Conservation (phyloP, 257 asterid species). For the Nicotiana noctiflora region DNA sequence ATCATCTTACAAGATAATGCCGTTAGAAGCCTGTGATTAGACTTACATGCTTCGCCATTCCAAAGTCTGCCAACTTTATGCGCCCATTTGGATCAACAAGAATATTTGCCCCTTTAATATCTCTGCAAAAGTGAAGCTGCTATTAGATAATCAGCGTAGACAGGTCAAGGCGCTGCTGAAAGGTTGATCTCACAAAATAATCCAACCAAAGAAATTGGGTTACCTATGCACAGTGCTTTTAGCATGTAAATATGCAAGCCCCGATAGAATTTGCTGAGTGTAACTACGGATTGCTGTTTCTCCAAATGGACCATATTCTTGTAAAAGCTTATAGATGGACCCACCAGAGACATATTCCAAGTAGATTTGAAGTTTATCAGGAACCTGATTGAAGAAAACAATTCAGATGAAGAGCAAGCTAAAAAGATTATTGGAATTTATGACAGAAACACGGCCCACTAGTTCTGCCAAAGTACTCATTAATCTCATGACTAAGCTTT, state of each 20-base stretch:
- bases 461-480: not conserved
- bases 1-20: not conserved
- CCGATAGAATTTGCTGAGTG: constrained; percentile 88
- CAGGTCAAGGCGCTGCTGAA: not conserved
- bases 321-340: constrained; percentile 85
- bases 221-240: constrained; percentile 92
- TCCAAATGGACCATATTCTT: constrained; percentile 86
- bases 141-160: not conserved
- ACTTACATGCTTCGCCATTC: constrained; percentile 99
- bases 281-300: constrained; percentile 94
- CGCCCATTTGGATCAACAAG: constrained; percentile 98
- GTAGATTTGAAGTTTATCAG: constrained; percentile 69
- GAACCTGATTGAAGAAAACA: constrained; percentile 48
- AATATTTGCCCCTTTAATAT: constrained; percentile 96
- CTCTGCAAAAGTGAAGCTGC: constrained; percentile 43
- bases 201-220: constrained; percentile 11
- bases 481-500: not conserved
- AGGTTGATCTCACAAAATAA: not conserved
- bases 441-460: not conserved
- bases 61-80: constrained; percentile 93
- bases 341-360: constrained; percentile 98
- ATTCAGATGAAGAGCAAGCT: constrained; percentile 12
- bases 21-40: not conserved
- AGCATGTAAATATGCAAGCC: constrained; percentile 85
- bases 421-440: not conserved